Base-by-base conservation (phyloP, 2,329 filamentous ascomycete genomes). In the Emergomyces orientalis region DNA sequence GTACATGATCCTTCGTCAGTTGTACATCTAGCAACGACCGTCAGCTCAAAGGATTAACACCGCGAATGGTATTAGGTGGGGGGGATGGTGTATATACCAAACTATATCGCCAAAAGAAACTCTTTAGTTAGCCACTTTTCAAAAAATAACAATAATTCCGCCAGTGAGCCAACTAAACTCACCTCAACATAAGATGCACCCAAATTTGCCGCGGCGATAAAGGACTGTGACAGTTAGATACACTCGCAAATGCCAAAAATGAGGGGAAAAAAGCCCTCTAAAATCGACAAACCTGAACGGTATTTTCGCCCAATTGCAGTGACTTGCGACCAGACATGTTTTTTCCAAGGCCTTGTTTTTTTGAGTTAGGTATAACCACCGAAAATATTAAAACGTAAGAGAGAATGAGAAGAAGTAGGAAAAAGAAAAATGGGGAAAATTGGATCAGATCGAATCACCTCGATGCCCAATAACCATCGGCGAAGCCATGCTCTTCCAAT, bases 1-100 rank as follows among this genome's bases (percentile, higher is more conserved):
- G 94, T 1, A 99, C 91, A 70, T 95, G 91, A 72, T 99, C 94
- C 72, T 99, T 99, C n/a, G 94, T 99, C 47, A 99, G 80, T 73
- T 99, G 94, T 0, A 99, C 94, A 73, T 99, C 94, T 71, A 89
- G 11, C 61, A 63, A 25, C 45, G 87, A 69, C 88, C 85, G 56
- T 88, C 85, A 68, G 68, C 39, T 6, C 39, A 22, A 45, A 45
- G 17, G n/a, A 45, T 32, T 9, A 25, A 19, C 39, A 45, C 17
- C 69, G 68, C 49, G 25, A 27, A 64, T 34, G 13, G 27, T 49
- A 63, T 41, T 19, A n/a, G 25, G 27, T 19, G 49, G 11, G 13
- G 14, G 56, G 27, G 14, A 3, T n/a, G 6, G 17, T 22, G n/a
- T 60, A 34, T 61, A 56, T 69, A 65, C 64, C 65, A 58, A 70